Percentiles rank a stretch among this genome's conserved stretches.
These are phyloP conservation scores for Isoetes taiwanensis DNA, from an alignment of 75 land plant genomes.

Conservation along the genomic window DNA sequence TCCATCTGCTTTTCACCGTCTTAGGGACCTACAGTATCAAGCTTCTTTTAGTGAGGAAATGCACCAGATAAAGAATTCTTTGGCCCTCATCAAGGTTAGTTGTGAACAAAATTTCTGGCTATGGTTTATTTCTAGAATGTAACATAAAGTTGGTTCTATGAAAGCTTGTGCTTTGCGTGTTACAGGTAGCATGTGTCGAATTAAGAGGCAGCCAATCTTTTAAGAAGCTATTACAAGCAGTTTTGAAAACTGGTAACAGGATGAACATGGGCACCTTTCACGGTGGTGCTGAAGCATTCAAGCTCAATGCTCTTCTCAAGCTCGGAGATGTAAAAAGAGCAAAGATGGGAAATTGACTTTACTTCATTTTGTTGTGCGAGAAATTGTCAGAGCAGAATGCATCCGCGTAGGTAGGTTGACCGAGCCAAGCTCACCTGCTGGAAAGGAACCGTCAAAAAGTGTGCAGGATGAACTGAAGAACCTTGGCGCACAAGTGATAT, in stretches of 20 bases:
- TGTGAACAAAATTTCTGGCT: no score
- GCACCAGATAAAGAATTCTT: conserved; percentile 36
- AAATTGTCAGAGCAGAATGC: conserved; percentile 71
- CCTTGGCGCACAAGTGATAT: conserved; percentile 53
- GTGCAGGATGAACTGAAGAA: conserved; percentile 25
- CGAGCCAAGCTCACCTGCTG: no score
- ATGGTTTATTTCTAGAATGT: no score
- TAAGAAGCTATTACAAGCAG: conserved; percentile 74
- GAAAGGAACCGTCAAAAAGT: background rate
- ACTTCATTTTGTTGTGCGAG: conserved; percentile 85
- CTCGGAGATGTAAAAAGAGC: conserved; percentile 74
- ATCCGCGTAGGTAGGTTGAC: no score
- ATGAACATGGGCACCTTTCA: conserved; percentile 89
- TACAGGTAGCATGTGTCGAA: conserved; percentile 79
- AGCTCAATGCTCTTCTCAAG: conserved; percentile 79
- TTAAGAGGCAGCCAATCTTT: conserved; percentile 55
- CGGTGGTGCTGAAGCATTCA: conserved; percentile 94
- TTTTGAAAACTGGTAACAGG: conserved; percentile 86
- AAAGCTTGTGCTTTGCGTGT: background rate
- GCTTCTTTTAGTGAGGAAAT: conserved; percentile 46
- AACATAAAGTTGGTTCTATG: background rate
- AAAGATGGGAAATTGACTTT: conserved; percentile 93
- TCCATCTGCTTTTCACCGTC: conserved; percentile 67
- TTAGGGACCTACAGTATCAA: conserved; percentile 62
- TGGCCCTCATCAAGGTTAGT: no score